phyloP scores from a whole-genome alignment of 2,329 filamentous ascomycete genomes.

The Dactylellina sp. region DNA sequence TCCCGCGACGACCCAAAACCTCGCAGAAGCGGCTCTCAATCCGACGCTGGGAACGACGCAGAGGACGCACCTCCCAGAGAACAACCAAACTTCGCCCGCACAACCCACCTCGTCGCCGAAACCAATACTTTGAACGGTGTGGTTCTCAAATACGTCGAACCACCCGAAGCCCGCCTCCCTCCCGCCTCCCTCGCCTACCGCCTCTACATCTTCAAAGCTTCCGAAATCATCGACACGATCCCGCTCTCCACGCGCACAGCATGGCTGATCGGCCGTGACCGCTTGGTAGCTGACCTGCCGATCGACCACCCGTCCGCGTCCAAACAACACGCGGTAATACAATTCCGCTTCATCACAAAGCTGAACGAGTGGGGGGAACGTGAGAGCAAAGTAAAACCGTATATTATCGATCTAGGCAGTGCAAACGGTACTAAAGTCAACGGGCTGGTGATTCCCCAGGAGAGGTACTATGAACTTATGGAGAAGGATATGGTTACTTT shows the following conservation, averaged over 20 bases:
- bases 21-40: neutral
- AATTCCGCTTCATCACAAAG: slow-evolving; percentile 87
- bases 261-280: slow-evolving; percentile 89
- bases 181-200: slow-evolving; percentile 83
- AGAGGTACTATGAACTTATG: slow-evolving; percentile 84
- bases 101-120: slow-evolving; percentile 85
- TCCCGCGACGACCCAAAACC: slow-evolving; percentile 15
- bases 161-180: slow-evolving; percentile 89
- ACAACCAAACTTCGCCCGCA: slow-evolving; percentile 85
- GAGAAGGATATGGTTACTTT: slow-evolving; percentile 91
- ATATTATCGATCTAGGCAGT: slow-evolving; percentile 92
- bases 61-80: slow-evolving; percentile 71
- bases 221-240: slow-evolving; percentile 83
- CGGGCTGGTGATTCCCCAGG: slow-evolving; percentile 76
- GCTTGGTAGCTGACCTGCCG: slow-evolving; percentile 81
- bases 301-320: slow-evolving; percentile 92
- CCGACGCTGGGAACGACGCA: slow-evolving; percentile 57
- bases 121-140: slow-evolving; percentile 87
- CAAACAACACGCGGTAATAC: slow-evolving; percentile 94
- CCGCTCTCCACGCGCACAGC: slow-evolving; percentile 78
- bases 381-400: slow-evolving; percentile 81
- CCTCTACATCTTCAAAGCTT: slow-evolving; percentile 90
- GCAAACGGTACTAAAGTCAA: slow-evolving; percentile 91
- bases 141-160: slow-evolving; percentile 95
- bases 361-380: slow-evolving; percentile 88